Percentiles rank a stretch among this genome's conserved stretches.
Evolutionary conservation across 805 yeast genomes (phyloP).

Genomic region (Yarrowia divulgata): DNA sequence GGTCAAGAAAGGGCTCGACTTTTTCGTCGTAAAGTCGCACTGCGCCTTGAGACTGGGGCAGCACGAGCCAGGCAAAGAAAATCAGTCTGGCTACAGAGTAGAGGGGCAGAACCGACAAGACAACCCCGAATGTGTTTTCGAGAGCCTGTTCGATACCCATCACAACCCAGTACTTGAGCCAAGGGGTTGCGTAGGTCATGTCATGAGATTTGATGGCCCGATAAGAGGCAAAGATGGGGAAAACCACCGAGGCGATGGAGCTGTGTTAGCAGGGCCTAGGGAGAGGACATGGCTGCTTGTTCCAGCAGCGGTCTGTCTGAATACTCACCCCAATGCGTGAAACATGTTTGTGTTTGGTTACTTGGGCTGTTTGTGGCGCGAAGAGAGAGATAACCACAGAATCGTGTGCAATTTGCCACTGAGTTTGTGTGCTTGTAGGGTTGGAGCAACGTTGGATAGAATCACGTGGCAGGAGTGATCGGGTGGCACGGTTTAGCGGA

Average conservation of each 20-base stretch:
- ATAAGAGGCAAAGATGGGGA: conserved; percentile 69
- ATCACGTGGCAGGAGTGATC: background rate
- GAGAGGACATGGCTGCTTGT: background rate
- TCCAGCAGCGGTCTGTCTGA: background rate
- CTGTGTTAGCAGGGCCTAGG: conserved; percentile 41
- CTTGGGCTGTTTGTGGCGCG: background rate
- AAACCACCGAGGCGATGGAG: conserved; percentile 55
- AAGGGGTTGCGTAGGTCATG: conserved; percentile 52
- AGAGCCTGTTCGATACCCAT: conserved; percentile 54
- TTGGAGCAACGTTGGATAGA: conserved; percentile 3
- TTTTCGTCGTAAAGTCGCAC: conserved; percentile 52
- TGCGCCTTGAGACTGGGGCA: conserved; percentile 60
- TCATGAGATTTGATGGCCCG: conserved; percentile 60
- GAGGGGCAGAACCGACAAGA: conserved; percentile 63
- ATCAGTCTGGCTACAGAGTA: conserved; percentile 58
- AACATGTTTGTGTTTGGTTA: conserved; percentile 15
- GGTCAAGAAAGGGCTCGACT: conserved; percentile 53
- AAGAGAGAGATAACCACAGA: background rate
- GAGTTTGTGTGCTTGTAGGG: conserved; percentile 3
- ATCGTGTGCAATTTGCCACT: conserved; percentile 33
- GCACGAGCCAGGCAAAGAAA: conserved; percentile 66
- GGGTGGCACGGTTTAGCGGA: background rate
- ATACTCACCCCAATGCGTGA: conserved; percentile 37
- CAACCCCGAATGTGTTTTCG: conserved; percentile 55
- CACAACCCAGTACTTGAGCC: conserved; percentile 74